Base-by-base conservation (phyloP, 345 rosid genomes). In the Populus deltoides region DNA sequence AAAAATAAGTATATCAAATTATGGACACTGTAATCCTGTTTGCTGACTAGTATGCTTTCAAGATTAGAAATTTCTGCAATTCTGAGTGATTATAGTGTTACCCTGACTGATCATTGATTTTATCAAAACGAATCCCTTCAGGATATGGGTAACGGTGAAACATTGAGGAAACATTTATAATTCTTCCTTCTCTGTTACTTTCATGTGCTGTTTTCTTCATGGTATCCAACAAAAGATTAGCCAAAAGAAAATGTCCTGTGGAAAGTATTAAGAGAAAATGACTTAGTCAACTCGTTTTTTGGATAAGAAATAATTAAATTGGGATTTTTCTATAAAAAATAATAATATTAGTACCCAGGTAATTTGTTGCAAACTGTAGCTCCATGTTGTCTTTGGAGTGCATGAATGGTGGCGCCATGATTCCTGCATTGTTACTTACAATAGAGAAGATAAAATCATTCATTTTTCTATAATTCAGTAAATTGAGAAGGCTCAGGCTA, bases 211-310 rank as follows among this genome's bases (percentile, higher is more conserved):
- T 86, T 24, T 62, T 83, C 72, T 87, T 89, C 89, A 87, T 87
- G 20, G 81, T 84, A 47, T 89, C 92, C 71, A 86, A 39, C 76
- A 83, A 69, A 31, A 87, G 90, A 68, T 81, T 81, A n/a, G 89
- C 83, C 74, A 89, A 75, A 78, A 89, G 89, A 80, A 89, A 89
- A 76, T 87, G 92, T 18, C 92, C 90, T 82, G 86, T 71, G 77
- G 70, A 43, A 83, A 35, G 65, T 61, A 25, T 13, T 16, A 10
- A 25, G 8, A 41, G 31, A 39, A 39, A 22, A 7, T 10, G 15
- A n/a, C 55, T n/a, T 1, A 59, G 65, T 67, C 59, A 43, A 38
- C 31, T 59, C 33, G 7, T 68, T 67, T 18, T 71, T 35, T 59
- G 29, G 24, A 10, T 11, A 10, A 29, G 17, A 67, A 53, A 76